Evolutionary conservation across 192 early-diverging fungal genomes (phyloP), one percentile per base, ranked within the genome.

Genomic region (Dissophora ornata): DNA sequence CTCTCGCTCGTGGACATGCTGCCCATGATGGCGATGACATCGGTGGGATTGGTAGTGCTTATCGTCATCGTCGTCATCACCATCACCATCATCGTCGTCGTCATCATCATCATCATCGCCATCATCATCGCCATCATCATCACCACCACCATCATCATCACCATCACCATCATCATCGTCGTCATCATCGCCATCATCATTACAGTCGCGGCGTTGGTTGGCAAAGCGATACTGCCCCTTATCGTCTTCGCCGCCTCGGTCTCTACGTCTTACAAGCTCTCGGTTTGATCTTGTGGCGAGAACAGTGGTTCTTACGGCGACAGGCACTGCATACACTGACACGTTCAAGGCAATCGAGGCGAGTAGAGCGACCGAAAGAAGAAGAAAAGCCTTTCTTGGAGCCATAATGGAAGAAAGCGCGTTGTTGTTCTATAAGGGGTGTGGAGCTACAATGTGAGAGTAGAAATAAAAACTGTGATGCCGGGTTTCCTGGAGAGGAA

Each of bases 71-170:
- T 46, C n/a, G 26, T 57, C 32, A 19, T 34, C 26, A 18, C 29
- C 19, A 5, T 57, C 32, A 25, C 49, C 65, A 21, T 21, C 12
- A 34, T 56, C 53, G 21, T 41, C 49, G 15, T 62, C 60, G 24
- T 46, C 51, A 57, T 57, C 52, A 22, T 65, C 62, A 15, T 64
- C 62, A 28, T 30, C 38, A 16, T 52, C 47, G 26, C 22, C 46
- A 10, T 50, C 47, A 16, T 49, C 16, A 16, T 52, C 61, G 2
- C 15, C 40, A n/a, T 32, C 41, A 25, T 32, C 26, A 10, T 30
- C 46, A 19, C 25, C 59, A 6, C 41, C 34, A 19, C 18, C 25
- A 24, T 65, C 52, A 2, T 16, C 26, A 21, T 29, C 13, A 11
- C 29, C 5, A 2, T 29, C 46, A 19, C n/a, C 7, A 7, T 21